These are phyloP conservation scores for Annulohypoxylon truncatum DNA, from an alignment of 2,329 filamentous ascomycete species.

Conservation along the genomic window DNA sequence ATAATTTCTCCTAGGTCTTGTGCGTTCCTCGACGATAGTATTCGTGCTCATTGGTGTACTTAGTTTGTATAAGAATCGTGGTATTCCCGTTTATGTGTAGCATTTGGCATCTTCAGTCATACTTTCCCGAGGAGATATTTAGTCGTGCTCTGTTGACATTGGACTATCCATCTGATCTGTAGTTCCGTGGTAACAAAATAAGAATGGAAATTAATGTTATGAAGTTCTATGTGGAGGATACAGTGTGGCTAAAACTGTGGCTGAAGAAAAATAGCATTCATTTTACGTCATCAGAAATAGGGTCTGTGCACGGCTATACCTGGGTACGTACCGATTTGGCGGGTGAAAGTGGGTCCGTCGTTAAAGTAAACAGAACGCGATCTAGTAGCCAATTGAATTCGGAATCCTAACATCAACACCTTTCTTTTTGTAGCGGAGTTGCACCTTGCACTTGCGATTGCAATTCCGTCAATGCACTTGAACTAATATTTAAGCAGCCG, in stretches of 20 bases:
- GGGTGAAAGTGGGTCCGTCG: conserved; percentile 20
- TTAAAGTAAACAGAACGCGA: conserved; percentile 49
- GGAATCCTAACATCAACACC: conserved; percentile 5
- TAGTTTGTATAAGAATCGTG: too few species aligned
- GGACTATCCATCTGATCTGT: too few species aligned
- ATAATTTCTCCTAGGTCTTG: not conserved
- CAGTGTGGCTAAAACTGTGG: not conserved
- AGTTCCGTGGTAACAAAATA: too few species aligned
- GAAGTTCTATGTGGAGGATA: not conserved
- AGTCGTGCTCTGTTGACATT: too few species aligned
- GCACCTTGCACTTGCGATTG: conserved; percentile 2
- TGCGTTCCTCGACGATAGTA: not conserved
- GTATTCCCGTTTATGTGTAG: too few species aligned
- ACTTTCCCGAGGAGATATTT: too few species aligned
- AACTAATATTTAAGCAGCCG: not conserved
- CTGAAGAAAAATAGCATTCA: not conserved
- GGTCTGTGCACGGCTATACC: not conserved
- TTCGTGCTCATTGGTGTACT: not conserved
- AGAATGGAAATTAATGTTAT: not conserved
- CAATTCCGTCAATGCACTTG: not conserved
- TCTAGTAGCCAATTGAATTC: conserved; percentile 41
- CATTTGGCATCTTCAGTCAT: too few species aligned
- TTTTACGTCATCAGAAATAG: not conserved
- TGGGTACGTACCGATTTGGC: not conserved
- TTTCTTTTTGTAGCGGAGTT: conserved; percentile 6